A percentile compares a stretch with the other conserved stretches of the same genome.
Evolutionary conservation across 805 yeast species (phyloP).

Genomic region (Candida ovalis): DNA sequence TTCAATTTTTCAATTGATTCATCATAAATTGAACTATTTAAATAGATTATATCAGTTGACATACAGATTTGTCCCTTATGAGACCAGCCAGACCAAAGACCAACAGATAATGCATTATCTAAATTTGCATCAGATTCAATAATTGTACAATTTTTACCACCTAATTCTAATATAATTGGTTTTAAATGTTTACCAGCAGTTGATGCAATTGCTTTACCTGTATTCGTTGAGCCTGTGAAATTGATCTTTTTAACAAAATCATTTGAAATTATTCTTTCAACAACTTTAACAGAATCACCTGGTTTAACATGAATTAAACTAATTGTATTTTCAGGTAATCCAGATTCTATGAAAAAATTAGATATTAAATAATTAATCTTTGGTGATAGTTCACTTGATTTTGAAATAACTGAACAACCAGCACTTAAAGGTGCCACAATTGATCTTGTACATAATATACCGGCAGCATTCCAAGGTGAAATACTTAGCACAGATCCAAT

Average conservation of each 20-base stretch:
- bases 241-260: slow-evolving; percentile 34
- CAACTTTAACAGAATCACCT: slow-evolving; percentile 24
- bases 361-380: slow-evolving; percentile 30
- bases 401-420: slow-evolving; percentile 44
- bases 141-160: slow-evolving; percentile 41
- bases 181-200: slow-evolving; percentile 36
- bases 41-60: slow-evolving; percentile 38
- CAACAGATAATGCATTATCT: slow-evolving; percentile 26
- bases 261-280: slow-evolving; percentile 28
- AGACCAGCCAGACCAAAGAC: slow-evolving; percentile 36
- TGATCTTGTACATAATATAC: slow-evolving; percentile 36
- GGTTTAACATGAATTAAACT: slow-evolving; percentile 34
- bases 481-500: slow-evolving; percentile 44
- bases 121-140: slow-evolving; percentile 34
- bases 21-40: slow-evolving; percentile 35
- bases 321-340: slow-evolving; percentile 35
- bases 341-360: slow-evolving; percentile 34
- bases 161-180: slow-evolving; percentile 41
- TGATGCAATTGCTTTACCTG: slow-evolving; percentile 35
- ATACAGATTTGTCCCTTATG: slow-evolving; percentile 48
- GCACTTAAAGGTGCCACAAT: slow-evolving; percentile 44
- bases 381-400: slow-evolving; percentile 40
- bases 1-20: slow-evolving; percentile 23
- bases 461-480: slow-evolving; percentile 50
- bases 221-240: slow-evolving; percentile 44